Base-by-base conservation (phyloP, 148 eudicot genomes). In the Fallopia convolvulus region DNA sequence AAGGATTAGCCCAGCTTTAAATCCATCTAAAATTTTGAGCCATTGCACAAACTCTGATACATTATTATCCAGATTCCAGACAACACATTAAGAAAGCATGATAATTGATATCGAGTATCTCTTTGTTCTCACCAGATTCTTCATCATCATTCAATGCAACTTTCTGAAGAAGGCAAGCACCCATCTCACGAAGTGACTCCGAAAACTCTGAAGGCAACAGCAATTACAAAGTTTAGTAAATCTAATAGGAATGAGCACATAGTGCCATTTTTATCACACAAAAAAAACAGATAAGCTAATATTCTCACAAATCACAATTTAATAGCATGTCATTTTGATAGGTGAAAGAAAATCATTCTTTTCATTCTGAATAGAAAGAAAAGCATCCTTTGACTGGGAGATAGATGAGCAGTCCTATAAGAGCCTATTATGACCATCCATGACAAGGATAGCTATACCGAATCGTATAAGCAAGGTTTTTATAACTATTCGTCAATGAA, bases 141-240 rank as follows among this genome's bases (percentile, higher is more conserved):
- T 95, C 99, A 84, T 95, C 99, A 68, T 95, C 99, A 87, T 85
- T 91, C 61, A 90, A 70, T 47, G 94, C 91, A 71, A 93, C 90
- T 86, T 95, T 95, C 83, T 93, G 94, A 77, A 95, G 97, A 86
- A 95, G 97, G 80, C 97, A 92, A 74, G 87, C 87, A 76, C 99
- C 99, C 97, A 95, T 91, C 83, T 95, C 99, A 61, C 80, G 81
- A 61, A 95, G 74, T n/a, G 99, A 95, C 82, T 92, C 99, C 8
- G 99, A 95, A 82, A 95, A 92, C 82, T 95, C 99, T 95, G 90
- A 79, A 79, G 79, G 49, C 4, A 20, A 26, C 53, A 80, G 23
- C 42, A 36, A 63, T 6, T 63, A 26, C 13, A 26, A 55, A 32
- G 39, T 63, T 63, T 30, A 26, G 70, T 9, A 55, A n/a, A 26